These are phyloP conservation scores for Dactylellina haptotyla DNA, from an alignment of 2,329 filamentous ascomycete genomes.

Conservation along the genomic window DNA sequence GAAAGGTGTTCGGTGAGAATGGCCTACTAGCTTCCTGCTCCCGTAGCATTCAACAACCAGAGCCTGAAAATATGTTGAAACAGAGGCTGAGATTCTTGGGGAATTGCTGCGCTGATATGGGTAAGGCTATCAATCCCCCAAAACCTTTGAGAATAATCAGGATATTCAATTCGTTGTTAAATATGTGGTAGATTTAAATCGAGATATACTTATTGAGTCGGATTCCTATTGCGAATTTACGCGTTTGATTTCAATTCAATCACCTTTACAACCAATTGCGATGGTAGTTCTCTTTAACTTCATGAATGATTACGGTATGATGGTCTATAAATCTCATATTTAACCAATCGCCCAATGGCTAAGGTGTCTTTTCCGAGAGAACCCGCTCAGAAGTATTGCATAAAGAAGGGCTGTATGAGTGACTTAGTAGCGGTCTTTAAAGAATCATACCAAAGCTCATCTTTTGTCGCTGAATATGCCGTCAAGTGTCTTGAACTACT, in stretches of 20 bases:
- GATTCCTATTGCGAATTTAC: constrained; percentile 14
- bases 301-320: constrained; percentile 44
- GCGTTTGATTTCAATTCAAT: neutral
- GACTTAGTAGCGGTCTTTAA: neutral
- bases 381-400: constrained; percentile 31
- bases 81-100: constrained; percentile 56
- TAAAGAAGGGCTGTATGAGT: constrained; percentile 8
- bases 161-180: neutral
- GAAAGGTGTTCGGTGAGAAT: constrained; percentile 54
- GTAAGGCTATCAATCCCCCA: constrained; percentile 26
- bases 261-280: constrained; percentile 1
- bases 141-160: neutral
- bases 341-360: neutral
- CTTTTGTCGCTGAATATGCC: constrained; percentile 14
- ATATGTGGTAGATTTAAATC: constrained; percentile 30
- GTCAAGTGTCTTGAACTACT: constrained; percentile 33
- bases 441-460: neutral
- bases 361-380: constrained; percentile 17
- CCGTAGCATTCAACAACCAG: constrained; percentile 9
- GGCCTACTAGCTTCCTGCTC: constrained; percentile 55
- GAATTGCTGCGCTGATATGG: constrained; percentile 57
- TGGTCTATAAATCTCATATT: neutral
- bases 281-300: constrained; percentile 46
- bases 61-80: constrained; percentile 28
- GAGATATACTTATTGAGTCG: constrained; percentile 28